Conservation (phyloP, 2,329 filamentous ascomycete genomes). For the Dissoconium aciculare region DNA sequence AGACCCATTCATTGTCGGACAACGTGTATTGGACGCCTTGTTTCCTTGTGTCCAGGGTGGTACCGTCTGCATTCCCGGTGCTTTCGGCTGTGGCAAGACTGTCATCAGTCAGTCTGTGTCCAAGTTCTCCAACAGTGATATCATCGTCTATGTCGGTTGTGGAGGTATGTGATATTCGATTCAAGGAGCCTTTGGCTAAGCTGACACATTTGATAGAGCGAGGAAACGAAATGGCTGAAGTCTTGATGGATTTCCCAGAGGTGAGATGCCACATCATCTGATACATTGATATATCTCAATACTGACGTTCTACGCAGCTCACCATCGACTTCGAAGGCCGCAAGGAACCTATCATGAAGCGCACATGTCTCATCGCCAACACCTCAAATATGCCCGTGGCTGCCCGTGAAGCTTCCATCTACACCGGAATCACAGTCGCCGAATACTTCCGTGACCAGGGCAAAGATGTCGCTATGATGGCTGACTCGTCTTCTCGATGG, state of each 20-base stretch:
- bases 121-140: constrained; percentile 99
- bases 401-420: constrained; percentile 95
- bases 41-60: constrained; percentile 95
- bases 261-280: constrained; percentile 25
- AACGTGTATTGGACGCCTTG: constrained; percentile 87
- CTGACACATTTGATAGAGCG: constrained; percentile 47
- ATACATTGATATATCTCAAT: not conserved
- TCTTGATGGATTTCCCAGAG: constrained; percentile 98
- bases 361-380: constrained; percentile 94
- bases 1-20: constrained; percentile 86
- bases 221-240: constrained; percentile 99
- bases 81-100: constrained; percentile 98
- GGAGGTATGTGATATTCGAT: constrained; percentile 1
- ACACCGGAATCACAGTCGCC: constrained; percentile 85
- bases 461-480: constrained; percentile 99
- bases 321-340: constrained; percentile 87
- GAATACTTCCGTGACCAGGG: constrained; percentile 98
- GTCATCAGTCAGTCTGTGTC: constrained; percentile 97
- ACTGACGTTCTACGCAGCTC: constrained; percentile 36
- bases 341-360: constrained; percentile 99
- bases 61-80: constrained; percentile 93
- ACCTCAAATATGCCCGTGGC: constrained; percentile 99
- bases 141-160: constrained; percentile 91
- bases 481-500: constrained; percentile 95
- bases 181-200: not conserved